phyloP scores from a whole-genome alignment of 768 basidiomycete genomes.

The Hemileccinum impolitum region DNA sequence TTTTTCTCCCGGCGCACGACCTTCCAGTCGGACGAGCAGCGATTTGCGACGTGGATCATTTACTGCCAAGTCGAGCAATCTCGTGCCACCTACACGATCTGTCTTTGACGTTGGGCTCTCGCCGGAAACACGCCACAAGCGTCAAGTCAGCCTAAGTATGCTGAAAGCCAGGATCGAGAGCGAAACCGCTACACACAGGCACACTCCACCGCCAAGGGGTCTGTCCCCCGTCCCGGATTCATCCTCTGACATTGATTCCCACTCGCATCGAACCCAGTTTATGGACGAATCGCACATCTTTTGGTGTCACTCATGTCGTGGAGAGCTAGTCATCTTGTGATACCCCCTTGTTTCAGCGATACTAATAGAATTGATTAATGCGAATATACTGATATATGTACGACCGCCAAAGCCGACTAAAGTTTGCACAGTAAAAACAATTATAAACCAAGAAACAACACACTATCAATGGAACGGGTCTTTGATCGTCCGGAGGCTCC shows the following conservation, averaged over 20 bases:
- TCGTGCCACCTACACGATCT: constrained; percentile 45
- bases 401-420: constrained; percentile 7
- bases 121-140: constrained; percentile 76
- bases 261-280: constrained; percentile 58
- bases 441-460: constrained; percentile 6
- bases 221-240: constrained; percentile 50
- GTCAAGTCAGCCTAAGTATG: constrained; percentile 82
- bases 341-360: constrained; percentile 6
- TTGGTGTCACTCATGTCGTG: constrained; percentile 82
- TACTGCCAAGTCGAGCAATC: constrained; percentile 26
- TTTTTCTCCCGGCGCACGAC: constrained; percentile 47
- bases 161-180: constrained; percentile 88
- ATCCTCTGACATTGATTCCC: constrained; percentile 14
- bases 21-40: constrained; percentile 39
- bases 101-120: constrained; percentile 69
- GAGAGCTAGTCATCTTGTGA: constrained; percentile 73
- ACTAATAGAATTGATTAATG: constrained; percentile 21
- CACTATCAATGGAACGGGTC: constrained; percentile 13
- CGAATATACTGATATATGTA: constrained; percentile 14
- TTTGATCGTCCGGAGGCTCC: constrained; percentile 26
- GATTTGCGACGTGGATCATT: constrained; percentile 39
- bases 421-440: constrained; percentile 1
- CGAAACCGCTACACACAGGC: constrained; percentile 50
- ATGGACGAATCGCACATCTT: constrained; percentile 87
- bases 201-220: constrained; percentile 51